Percentiles rank a stretch among this genome's conserved stretches.
Evolutionary conservation across 352 stramenopile species (phyloP).

Genomic region (Pythium guiyangense): DNA sequence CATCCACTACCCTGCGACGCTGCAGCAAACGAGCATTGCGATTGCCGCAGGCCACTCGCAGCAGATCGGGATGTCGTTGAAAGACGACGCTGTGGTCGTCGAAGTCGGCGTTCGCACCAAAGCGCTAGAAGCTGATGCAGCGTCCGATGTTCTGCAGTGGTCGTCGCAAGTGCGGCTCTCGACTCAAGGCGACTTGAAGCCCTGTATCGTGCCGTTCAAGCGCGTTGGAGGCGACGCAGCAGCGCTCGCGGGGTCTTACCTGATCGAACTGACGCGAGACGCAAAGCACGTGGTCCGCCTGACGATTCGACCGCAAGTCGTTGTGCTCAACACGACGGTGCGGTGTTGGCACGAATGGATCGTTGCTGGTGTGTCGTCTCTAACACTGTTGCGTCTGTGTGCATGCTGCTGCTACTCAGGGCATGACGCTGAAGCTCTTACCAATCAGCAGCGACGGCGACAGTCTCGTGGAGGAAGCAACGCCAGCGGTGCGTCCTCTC

Average conservation of each 20-base stretch:
- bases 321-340: slow-evolving; percentile 64
- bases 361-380: background rate
- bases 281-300: slow-evolving; percentile 25
- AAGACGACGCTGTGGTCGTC: slow-evolving; percentile 11
- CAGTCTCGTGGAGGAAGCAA: slow-evolving; percentile 4
- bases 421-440: slow-evolving; percentile 10
- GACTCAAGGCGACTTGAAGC: slow-evolving; percentile 13
- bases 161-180: slow-evolving; percentile 12
- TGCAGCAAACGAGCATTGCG: slow-evolving; percentile 1
- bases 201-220: slow-evolving; percentile 14
- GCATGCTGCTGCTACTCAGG: slow-evolving; percentile 4
- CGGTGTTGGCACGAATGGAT: background rate
- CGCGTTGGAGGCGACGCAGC: background rate
- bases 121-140: too few species aligned
- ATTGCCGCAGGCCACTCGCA: slow-evolving; percentile 5
- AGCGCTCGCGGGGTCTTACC: slow-evolving; percentile 21
- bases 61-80: slow-evolving; percentile 8
- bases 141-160: slow-evolving; percentile 6
- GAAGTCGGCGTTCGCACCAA: slow-evolving; percentile 5
- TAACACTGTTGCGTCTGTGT: background rate
- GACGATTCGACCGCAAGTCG: slow-evolving; percentile 37
- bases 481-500: slow-evolving; percentile 7
- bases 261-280: slow-evolving; percentile 32
- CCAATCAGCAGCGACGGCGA: slow-evolving; percentile 10
- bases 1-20: slow-evolving; percentile 5